Percentiles rank a stretch among this genome's conserved stretches.
Evolutionary conservation across 768 basidiomycete genomes (phyloP).

Genomic region (Leucogyrophana mollusca): DNA sequence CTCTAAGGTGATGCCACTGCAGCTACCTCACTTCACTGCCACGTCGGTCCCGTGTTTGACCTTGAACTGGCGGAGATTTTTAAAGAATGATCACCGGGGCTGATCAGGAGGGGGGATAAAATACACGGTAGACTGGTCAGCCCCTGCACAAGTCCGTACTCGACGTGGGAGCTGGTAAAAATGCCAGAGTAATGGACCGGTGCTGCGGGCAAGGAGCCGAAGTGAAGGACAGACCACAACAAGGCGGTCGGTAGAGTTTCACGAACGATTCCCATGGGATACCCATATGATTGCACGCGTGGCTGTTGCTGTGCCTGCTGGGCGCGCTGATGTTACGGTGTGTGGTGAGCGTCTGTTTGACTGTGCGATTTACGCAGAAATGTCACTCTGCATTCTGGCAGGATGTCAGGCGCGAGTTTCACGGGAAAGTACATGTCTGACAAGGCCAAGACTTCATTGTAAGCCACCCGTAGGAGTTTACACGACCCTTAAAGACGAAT

Average conservation of each 20-base stretch:
- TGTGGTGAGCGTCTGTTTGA: neutral
- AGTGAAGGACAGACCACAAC: neutral
- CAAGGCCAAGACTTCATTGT: conserved; percentile 1
- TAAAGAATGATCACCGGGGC: conserved; percentile 1
- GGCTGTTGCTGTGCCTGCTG: conserved; percentile 1
- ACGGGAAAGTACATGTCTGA: neutral
- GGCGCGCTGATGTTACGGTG: neutral
- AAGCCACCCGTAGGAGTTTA: neutral
- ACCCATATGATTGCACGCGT: neutral
- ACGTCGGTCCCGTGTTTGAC: conserved; percentile 11
- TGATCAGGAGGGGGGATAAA: conserved; percentile 7
- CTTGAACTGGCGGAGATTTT: neutral
- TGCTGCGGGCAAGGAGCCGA: conserved; percentile 2
- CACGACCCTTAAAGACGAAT: conserved; percentile 2
- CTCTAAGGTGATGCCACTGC: neutral
- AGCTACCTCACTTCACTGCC: conserved; percentile 4
- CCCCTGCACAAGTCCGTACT: conserved; percentile 9
- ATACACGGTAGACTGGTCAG: conserved; percentile 3
- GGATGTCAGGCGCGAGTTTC: neutral
- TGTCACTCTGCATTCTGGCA: conserved; percentile 1
- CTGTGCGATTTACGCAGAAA: neutral
- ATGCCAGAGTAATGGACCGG: conserved; percentile 3
- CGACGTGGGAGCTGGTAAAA: conserved; percentile 11
- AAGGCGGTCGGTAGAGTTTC: conserved; percentile 1
- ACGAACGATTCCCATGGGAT: conserved; percentile 13